Percentiles rank a stretch among this genome's conserved stretches.
Conservation (phyloP, 179 eudicot species). For the Beta corolliflora region DNA sequence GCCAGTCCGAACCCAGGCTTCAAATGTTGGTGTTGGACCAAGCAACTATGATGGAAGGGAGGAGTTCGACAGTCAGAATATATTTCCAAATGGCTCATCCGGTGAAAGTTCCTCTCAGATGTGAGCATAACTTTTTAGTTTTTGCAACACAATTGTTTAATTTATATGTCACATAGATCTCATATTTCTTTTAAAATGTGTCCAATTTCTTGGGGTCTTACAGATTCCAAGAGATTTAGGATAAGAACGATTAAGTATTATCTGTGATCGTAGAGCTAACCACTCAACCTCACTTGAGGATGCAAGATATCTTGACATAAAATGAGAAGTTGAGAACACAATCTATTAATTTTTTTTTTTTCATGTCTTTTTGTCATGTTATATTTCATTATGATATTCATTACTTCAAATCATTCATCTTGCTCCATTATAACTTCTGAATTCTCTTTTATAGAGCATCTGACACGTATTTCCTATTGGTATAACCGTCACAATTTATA, state of each 20-base stretch:
- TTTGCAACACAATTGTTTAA: not conserved
- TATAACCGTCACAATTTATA: conserved; percentile 7
- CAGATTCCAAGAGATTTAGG: not conserved
- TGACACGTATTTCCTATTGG: not conserved
- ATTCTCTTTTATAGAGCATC: not conserved
- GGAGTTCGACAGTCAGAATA: conserved; percentile 43
- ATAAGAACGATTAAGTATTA: not conserved
- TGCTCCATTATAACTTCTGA: not conserved
- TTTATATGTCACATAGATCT: not conserved
- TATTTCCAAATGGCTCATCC: conserved; percentile 33
- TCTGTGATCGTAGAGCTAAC: not conserved
- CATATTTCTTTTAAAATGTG: not conserved
- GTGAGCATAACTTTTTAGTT: conserved; percentile 45
- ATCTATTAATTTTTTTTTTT: conserved; percentile 13
- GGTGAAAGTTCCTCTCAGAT: conserved; percentile 47
- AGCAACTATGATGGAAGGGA: conserved; percentile 56
- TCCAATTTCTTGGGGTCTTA: not conserved
- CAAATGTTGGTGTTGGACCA: conserved; percentile 66
- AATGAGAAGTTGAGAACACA: not conserved
- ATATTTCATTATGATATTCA: not conserved
- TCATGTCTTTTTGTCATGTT: not conserved
- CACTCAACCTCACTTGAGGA: not conserved
- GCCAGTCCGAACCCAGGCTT: conserved; percentile 52
- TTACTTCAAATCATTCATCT: not conserved
- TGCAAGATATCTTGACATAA: not conserved